phyloP scores from a whole-genome alignment of 2,329 filamentous ascomycete genomes.

The Aspergillus ochraceus region DNA sequence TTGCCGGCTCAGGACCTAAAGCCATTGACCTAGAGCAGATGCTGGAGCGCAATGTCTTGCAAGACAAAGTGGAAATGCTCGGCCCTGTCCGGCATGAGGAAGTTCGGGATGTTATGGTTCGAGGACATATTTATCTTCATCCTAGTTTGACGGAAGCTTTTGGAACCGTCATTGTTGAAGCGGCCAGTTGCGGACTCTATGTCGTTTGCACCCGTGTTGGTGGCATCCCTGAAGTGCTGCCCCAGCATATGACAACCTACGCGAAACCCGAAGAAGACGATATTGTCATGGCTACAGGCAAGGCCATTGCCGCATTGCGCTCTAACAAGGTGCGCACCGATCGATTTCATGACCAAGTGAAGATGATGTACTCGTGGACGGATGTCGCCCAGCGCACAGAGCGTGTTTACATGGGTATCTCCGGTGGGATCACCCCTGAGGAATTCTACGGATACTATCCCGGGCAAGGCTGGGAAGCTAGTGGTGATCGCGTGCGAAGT shows the following conservation, averaged over 20 bases:
- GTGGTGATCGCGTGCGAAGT: conserved; percentile 71
- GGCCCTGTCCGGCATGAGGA: conserved; percentile 93
- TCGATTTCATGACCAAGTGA: conserved; percentile 93
- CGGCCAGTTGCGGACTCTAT: conserved; percentile 91
- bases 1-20: conserved; percentile 92
- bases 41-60: conserved; percentile 90
- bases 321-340: conserved; percentile 87
- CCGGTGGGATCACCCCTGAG: conserved; percentile 77
- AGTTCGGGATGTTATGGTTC: conserved; percentile 95
- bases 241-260: conserved; percentile 95
- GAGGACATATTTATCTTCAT: conserved; percentile 94
- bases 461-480: conserved; percentile 67
- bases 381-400: conserved; percentile 93
- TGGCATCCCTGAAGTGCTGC: conserved; percentile 93
- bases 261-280: conserved; percentile 97
- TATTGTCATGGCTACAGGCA: conserved; percentile 82
- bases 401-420: conserved; percentile 91
- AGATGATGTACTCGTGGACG: conserved; percentile 98
- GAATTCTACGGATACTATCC: conserved; percentile 85
- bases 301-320: conserved; percentile 82
- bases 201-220: conserved; percentile 96
- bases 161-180: conserved; percentile 96
- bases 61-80: conserved; percentile 89
- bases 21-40: conserved; percentile 98
- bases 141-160: conserved; percentile 95